These are phyloP conservation scores for Naganishia vishniacii DNA, from an alignment of 768 basidiomycete species.

Conservation along the genomic window DNA sequence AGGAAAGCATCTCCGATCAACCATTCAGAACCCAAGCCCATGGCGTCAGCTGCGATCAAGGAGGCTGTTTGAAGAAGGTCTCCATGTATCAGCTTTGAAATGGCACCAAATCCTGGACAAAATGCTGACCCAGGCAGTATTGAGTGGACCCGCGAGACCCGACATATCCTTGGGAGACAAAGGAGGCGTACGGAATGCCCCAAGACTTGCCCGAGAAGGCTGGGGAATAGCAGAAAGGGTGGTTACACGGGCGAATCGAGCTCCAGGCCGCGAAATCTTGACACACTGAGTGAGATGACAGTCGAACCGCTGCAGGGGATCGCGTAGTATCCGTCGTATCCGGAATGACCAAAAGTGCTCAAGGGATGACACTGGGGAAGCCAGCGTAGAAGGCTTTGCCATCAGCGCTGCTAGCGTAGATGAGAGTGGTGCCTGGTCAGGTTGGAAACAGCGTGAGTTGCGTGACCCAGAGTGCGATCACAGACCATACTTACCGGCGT, in stretches of 20 bases:
- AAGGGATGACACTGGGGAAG: constrained; percentile 51
- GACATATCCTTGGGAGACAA: constrained; percentile 22
- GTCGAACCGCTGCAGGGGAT: constrained; percentile 23
- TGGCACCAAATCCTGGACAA: background rate
- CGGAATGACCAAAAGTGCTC: constrained; percentile 18
- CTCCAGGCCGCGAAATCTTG: no score
- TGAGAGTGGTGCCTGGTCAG: constrained; percentile 54
- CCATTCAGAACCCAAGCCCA: constrained; percentile 26
- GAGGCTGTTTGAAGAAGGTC: background rate
- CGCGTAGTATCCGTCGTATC: constrained; percentile 24
- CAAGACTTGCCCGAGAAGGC: constrained; percentile 7
- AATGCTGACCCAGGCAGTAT: constrained; percentile 23
- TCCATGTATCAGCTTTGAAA: background rate
- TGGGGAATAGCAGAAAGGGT: background rate
- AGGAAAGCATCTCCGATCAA: constrained; percentile 26
- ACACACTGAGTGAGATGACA: constrained; percentile 18
- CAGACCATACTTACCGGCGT: constrained; percentile 53
- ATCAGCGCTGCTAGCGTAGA: constrained; percentile 56
- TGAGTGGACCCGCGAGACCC: constrained; percentile 5
- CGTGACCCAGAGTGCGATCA: background rate
- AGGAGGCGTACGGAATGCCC: constrained; percentile 21
- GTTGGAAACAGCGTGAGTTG: background rate
- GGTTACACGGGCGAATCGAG: no score
- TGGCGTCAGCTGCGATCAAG: constrained; percentile 19
- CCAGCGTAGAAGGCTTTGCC: constrained; percentile 56